Evolutionary conservation across 2,329 filamentous ascomycete genomes (phyloP), one percentile per base, ranked within the genome.

Genomic region (Colletotrichum plurivorum): DNA sequence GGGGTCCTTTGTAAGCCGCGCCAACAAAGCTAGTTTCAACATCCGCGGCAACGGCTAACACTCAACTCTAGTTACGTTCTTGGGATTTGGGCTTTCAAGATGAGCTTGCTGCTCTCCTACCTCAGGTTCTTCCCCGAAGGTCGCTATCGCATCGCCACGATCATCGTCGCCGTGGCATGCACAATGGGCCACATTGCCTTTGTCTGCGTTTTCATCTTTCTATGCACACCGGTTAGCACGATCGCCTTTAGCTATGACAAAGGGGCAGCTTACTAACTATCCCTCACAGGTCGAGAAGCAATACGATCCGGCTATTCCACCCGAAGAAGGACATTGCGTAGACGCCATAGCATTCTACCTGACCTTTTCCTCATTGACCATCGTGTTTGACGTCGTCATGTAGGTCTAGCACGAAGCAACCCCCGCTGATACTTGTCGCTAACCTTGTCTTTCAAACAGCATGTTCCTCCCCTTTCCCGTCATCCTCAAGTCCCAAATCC

Each of bases 81-180:
- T 8, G 78, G 78, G 41, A 82, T 86, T 27, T 77, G 84, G 10
- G 81, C 79, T 2, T 86, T 86, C 75, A 86, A 86, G 62, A 75
- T 84, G 25, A 78, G 83, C 49, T 73, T 85, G 3, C 72, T 86
- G 4, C 76, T 82, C 9, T 81, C 82, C 1, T 83, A 84, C 22
- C 75, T 85, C 0, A 81, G 84, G 2, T 83, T 86, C 22, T 79
- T 84, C 6, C 79, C 83, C 2, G 75, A 76, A 1, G 76, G 77
- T 1, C 56, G 60, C 2, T 82, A 82, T 52, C 77, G 78, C 20
- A 73, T 74, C 2, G 61, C 72, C 0, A 79, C 82, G 0, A 75
- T 81, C 9, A 71, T 69, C 5, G 75, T 83, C 9, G 78, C 80
- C 2, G 71, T 78, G 0, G 73, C 77, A 0, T 78, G 78, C 27